Evolutionary conservation across 768 basidiomycete genomes (phyloP), one percentile per base, ranked within the genome.

Genomic region (Piloderma croceum): DNA sequence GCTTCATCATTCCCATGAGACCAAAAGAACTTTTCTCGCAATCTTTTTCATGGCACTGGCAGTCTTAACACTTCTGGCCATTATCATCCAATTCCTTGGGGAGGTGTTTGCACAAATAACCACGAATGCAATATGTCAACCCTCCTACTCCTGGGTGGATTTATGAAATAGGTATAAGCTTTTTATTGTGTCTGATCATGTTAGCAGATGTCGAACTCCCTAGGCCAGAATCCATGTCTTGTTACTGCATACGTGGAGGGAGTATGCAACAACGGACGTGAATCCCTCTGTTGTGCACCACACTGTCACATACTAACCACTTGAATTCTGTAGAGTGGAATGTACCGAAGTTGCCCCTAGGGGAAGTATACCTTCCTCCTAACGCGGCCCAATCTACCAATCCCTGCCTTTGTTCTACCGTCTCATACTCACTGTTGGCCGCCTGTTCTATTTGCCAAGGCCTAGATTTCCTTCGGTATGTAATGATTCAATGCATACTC

Each of bases 381-480:
- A 52, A 53, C 13, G 10, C 41, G 22, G 44, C 34, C 6, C 45
- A 54, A 18, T n/a, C n/a, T n/a, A 65, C 58, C 12, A 72, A 68
- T 38, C n/a, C 45, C n/a, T 77, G 77, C 51, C 56, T 55, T 45
- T 77, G 76, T 54, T 75, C 68, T 47, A 65, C 73, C 0, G 71
- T 77, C 9, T 69, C 69, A 34, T 79, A 77, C 54, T 69, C 69
- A n/a, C 48, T 76, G 48, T 47, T 74, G 42, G 68, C 66, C 38
- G 72, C 74, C n/a, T 79, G 77, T 48, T 64, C 69, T 4, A 48
- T 53, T 9, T 79, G 77, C 48, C 77, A 79, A 51, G 54, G 44
- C 21, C 57, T 54, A 12, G 33, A 53, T 6, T 64, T 59, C 41
- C 21, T 67, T 34, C 31, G 33, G 70, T 71, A 36, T 23, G 63